Evolutionary conservation across 2,329 filamentous ascomycete genomes (phyloP).

Genomic region (Botrytis elliptica): DNA sequence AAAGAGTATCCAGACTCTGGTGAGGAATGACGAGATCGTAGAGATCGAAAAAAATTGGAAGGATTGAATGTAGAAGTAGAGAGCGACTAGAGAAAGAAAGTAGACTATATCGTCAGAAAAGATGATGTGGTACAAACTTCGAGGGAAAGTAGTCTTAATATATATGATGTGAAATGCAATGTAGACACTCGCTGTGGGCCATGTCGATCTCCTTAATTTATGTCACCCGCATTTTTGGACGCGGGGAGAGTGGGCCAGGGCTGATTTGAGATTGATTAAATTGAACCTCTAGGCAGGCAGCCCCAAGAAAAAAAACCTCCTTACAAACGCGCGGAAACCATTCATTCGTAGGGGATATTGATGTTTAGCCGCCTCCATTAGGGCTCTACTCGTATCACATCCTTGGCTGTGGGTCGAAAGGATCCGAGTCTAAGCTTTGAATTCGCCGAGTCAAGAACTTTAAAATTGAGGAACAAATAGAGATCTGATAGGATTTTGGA

Average conservation of each 20-base stretch:
- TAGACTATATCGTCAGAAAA: not conserved
- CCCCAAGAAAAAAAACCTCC: not conserved
- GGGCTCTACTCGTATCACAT: not conserved
- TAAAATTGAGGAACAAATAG: not conserved
- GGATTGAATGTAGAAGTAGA: not conserved
- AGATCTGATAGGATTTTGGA: not conserved
- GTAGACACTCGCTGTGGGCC: not conserved
- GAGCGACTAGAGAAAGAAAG: not conserved
- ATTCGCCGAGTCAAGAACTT: not conserved
- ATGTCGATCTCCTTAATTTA: not conserved
- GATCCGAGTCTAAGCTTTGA: not conserved
- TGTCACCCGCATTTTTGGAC: not conserved
- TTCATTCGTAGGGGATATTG: not conserved
- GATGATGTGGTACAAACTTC: not conserved
- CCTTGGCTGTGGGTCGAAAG: slow-evolving; percentile 1
- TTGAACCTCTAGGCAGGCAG: not conserved
- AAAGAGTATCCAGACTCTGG: slow-evolving; percentile 16
- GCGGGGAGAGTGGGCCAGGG: not conserved
- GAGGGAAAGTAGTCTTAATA: not conserved
- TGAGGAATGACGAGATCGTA: not conserved
- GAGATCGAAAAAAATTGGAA: not conserved
- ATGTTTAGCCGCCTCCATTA: not conserved
- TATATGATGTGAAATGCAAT: not conserved
- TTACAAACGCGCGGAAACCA: not conserved
- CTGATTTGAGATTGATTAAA: slow-evolving; percentile 6